Conservation (phyloP, 305 asterid species). For the Fraxinus dipetala region DNA sequence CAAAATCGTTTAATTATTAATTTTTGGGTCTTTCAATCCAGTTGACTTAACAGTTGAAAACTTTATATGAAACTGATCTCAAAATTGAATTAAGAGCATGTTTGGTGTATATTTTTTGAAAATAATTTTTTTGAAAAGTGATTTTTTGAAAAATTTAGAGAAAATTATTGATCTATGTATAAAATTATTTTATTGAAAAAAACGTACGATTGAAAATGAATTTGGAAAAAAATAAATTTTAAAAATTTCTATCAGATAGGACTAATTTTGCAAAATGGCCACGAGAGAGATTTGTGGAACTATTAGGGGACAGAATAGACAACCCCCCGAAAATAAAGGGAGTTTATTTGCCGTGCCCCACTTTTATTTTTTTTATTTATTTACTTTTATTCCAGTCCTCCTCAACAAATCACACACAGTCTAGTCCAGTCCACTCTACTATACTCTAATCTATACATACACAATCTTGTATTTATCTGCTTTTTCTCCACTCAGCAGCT, state of each 20-base stretch:
- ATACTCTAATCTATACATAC: constrained; percentile 38
- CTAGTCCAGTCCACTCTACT: constrained; percentile 15
- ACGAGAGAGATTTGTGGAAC: constrained; percentile 69
- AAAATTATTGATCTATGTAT: neutral
- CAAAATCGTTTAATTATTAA: neutral
- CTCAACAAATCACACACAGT: constrained; percentile 31
- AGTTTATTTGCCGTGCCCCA: constrained; percentile 14
- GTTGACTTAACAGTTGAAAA: neutral
- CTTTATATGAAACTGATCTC: neutral
- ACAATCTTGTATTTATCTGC: constrained; percentile 27
- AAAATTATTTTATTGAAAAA: neutral
- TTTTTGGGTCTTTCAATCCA: too few relatives aligned
- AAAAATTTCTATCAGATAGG: neutral
- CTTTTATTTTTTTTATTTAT: neutral
- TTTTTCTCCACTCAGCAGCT: constrained; percentile 49
- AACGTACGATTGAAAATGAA: neutral
- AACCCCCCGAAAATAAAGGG: constrained; percentile 94
- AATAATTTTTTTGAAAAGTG: neutral
- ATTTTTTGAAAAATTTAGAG: neutral
- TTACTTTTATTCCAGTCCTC: constrained; percentile 11
- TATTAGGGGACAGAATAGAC: constrained; percentile 79
- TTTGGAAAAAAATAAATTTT: neutral
- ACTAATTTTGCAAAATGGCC: constrained; percentile 43
- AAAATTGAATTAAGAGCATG: neutral
- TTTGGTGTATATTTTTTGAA: neutral